Evolutionary conservation across 306 rosid species (phyloP).

Genomic region (Vigna angularis): DNA sequence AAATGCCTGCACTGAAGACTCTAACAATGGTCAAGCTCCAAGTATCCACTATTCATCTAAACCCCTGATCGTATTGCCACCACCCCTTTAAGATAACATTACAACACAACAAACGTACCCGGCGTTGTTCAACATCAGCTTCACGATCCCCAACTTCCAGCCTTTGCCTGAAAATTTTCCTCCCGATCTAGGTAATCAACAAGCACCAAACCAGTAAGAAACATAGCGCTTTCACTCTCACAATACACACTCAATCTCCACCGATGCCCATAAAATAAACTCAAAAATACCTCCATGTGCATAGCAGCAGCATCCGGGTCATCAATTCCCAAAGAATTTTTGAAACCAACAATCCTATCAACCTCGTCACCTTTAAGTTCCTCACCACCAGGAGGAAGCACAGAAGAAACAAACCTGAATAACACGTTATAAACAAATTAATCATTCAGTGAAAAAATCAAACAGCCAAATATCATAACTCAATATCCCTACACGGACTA

Average conservation of each 20-base stretch:
- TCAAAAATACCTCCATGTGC: conserved; percentile 89
- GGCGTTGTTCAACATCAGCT: conserved; percentile 83
- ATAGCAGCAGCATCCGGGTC: conserved; percentile 96
- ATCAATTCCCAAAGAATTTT: conserved; percentile 87
- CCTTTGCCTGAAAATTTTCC: conserved; percentile 86
- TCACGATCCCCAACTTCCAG: conserved; percentile 96
- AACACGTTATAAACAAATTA: conserved; percentile 16
- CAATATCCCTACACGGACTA: not conserved
- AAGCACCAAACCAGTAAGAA: conserved; percentile 47
- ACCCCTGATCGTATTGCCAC: conserved; percentile 20
- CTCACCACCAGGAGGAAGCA: conserved; percentile 82
- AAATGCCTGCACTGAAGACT: conserved; percentile 98
- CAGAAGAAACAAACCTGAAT: conserved; percentile 76
- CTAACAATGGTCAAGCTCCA: conserved; percentile 83
- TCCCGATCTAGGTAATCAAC: conserved; percentile 71
- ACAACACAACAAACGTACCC: conserved; percentile 67
- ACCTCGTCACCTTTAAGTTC: conserved; percentile 90
- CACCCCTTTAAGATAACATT: conserved; percentile 1
- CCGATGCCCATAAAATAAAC: conserved; percentile 3
- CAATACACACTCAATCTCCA: conserved; percentile 33
- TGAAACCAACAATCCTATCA: conserved; percentile 71
- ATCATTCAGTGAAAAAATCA: conserved; percentile 33
- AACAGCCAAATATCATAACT: conserved; percentile 28
- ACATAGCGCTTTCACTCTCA: conserved; percentile 27
- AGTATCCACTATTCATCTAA: conserved; percentile 41